Evolutionary conservation across 192 early-diverging fungal species (phyloP), one percentile per base, ranked within the genome.

Genomic region (Mortierella hygrophila): DNA sequence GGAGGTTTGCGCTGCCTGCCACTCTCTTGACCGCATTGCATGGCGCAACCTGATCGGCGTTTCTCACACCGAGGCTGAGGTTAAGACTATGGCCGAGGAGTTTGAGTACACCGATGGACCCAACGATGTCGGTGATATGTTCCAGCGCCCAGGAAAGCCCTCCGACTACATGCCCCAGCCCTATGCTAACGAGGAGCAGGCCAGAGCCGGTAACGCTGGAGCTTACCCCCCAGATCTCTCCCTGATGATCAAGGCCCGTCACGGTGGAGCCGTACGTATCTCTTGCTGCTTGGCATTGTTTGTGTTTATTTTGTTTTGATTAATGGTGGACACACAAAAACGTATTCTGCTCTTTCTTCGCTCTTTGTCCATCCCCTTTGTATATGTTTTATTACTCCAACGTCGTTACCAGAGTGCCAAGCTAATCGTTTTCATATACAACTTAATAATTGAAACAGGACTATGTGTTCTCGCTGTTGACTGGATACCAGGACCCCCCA

Each of bases 1-100:
- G 91, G 98, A 99, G 84, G 96, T 99, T 77, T 99, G 98, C 88
- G 92, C 97, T 47, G 95, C 97, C 41, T 99, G 98, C 91, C 98
- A 99, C 92, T 98, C 97, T 26, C 93, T 99, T 80, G 95, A 98
- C 54, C 95, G 94, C 70, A 94, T 99, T 76, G 92, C 97, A 82
- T 99, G 94, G 95, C 96, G 97, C 84, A 98, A 98, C 92, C 90
- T 99, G 74, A 94, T 99, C 20, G 96, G 93, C 63, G 97, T 99
- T 16, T 94, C 95, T 38, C 97, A 98, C 92, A 95, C 97, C 57
- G 95, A 96, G 74, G 96, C 94, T 60, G 98, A 98, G 90, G 96
- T 92, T 60, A 97, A 98, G 91, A 93, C 89, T 18, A 93, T 99
- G 94, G 97, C 97, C 54, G 95, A 94, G 74, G 97, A 98, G 90